phyloP scores from a whole-genome alignment of 139 green algal species.

The Cymbomonas tetramitiformis region DNA sequence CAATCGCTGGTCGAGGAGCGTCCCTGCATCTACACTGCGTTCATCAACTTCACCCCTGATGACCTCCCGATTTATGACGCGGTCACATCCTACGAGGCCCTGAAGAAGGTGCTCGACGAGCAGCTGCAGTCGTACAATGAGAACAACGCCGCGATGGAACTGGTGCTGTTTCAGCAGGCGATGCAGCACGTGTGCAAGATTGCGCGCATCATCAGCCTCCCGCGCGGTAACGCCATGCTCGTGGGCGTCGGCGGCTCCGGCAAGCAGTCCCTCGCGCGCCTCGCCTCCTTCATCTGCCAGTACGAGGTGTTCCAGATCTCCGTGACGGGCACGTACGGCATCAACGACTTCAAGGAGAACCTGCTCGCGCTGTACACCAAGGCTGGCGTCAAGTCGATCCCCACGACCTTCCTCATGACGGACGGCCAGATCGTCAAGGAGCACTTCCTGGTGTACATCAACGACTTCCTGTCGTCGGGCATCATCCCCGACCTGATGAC shows the following conservation, averaged over 20 bases:
- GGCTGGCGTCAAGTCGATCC: conserved; percentile 46
- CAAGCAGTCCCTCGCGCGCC: conserved; percentile 49
- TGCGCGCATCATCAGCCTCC: conserved; percentile 58
- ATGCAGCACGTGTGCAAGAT: conserved; percentile 70
- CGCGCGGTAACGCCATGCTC: conserved; percentile 63
- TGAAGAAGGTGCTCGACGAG: conserved; percentile 57
- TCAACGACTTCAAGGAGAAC: conserved; percentile 69
- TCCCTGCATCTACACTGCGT: conserved; percentile 37
- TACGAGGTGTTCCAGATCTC: conserved; percentile 70
- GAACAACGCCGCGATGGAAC: conserved; percentile 56
- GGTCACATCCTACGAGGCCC: conserved; percentile 26
- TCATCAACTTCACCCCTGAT: conserved; percentile 32
- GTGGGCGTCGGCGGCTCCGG: conserved; percentile 15
- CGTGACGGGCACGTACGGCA: conserved; percentile 54
- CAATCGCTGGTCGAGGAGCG: conserved; percentile 43
- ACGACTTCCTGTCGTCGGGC: conserved; percentile 72
- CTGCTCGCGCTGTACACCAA: conserved; percentile 62
- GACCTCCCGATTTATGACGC: conserved; percentile 38
- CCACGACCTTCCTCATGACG: conserved; percentile 70
- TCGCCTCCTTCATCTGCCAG: conserved; percentile 60
- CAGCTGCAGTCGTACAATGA: conserved; percentile 79
- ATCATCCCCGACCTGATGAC: conserved; percentile 60
- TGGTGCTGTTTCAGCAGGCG: conserved; percentile 74
- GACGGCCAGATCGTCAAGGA: conserved; percentile 78
- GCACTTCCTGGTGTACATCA: conserved; percentile 75